Conservation (phyloP, 2,329 filamentous ascomycete genomes). For the Exophiala xenobiotica region DNA sequence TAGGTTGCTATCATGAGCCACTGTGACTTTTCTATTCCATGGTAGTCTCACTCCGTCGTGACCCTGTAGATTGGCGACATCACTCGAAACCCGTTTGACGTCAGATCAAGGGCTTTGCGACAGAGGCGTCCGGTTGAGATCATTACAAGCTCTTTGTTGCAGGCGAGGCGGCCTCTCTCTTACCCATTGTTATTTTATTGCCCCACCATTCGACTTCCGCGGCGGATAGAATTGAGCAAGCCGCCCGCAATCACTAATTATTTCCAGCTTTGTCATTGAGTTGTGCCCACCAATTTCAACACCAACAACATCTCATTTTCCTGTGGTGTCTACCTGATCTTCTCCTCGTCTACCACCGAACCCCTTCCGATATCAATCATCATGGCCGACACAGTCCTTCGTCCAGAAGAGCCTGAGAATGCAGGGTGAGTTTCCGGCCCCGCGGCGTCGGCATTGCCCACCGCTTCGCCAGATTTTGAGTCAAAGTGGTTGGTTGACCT, state of each 20-base stretch:
- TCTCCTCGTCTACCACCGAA: not conserved
- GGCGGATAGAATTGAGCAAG: not conserved
- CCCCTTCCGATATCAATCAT: slow-evolving; percentile 19
- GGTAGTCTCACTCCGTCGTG: not conserved
- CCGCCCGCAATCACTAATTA: not conserved
- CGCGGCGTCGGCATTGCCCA: slow-evolving; percentile 9
- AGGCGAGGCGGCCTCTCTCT: not conserved
- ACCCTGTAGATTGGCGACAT: not conserved
- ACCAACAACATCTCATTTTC: slow-evolving; percentile 1
- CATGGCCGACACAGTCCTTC: slow-evolving; percentile 55
- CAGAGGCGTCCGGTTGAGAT: not conserved
- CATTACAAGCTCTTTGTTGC: not conserved
- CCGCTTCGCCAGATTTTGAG: slow-evolving; percentile 13
- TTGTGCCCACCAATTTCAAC: slow-evolving; percentile 7
- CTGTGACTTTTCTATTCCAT: not conserved
- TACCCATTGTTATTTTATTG: not conserved
- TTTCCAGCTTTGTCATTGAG: slow-evolving; percentile 16
- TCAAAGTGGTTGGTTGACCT: slow-evolving; percentile 7
- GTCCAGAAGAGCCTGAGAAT: slow-evolving; percentile 49
- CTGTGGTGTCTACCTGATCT: too few relatives aligned
- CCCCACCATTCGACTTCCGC: slow-evolving; percentile 4
- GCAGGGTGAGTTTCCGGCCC: slow-evolving; percentile 49
- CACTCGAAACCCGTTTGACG: slow-evolving; percentile 7
- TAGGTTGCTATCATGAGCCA: not conserved
- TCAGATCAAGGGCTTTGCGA: slow-evolving; percentile 1